Percentiles rank a stretch among this genome's conserved stretches.
Evolutionary conservation across 768 basidiomycete genomes (phyloP).

Genomic region (Strobilomyces echinocephalus): DNA sequence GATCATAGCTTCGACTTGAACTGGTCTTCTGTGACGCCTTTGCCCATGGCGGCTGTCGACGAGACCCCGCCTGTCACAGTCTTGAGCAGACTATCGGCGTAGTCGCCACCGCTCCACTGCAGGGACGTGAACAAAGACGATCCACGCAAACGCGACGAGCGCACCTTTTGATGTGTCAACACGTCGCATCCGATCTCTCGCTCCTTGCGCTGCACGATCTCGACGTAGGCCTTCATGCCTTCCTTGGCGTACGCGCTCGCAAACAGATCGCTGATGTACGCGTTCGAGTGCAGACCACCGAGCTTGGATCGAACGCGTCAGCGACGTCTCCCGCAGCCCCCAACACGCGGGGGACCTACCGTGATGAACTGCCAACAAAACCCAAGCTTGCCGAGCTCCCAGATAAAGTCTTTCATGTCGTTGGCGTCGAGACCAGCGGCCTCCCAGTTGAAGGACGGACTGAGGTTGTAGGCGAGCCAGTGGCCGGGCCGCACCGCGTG

Average conservation of each 20-base stretch:
- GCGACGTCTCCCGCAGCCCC: not conserved
- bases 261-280: conserved; percentile 92
- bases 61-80: conserved; percentile 97
- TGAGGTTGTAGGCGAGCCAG: conserved; percentile 96
- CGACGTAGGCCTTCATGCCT: conserved; percentile 99
- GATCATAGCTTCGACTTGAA: conserved; percentile 52
- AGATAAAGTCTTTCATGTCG: conserved; percentile 86
- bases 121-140: conserved; percentile 15
- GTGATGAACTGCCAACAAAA: conserved; percentile 99
- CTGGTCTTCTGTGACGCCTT: conserved; percentile 89
- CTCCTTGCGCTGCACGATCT: conserved; percentile 88
- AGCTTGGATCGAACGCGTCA: conserved; percentile 48
- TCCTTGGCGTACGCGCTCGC: conserved; percentile 85
- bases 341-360: conserved; percentile 41
- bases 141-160: conserved; percentile 13
- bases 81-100: conserved; percentile 86
- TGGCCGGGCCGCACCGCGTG: conserved; percentile 78
- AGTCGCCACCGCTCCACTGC: conserved; percentile 94
- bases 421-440: conserved; percentile 82
- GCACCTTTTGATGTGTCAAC: conserved; percentile 92
- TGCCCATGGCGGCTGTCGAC: conserved; percentile 98
- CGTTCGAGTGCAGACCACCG: conserved; percentile 95
- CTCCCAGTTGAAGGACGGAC: conserved; percentile 92
- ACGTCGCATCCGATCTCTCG: conserved; percentile 93
- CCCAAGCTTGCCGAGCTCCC: conserved; percentile 92